These are phyloP conservation scores for Phaeodactylum tricornutum DNA, from an alignment of 108 stramenopile genomes.

Conservation along the genomic window DNA sequence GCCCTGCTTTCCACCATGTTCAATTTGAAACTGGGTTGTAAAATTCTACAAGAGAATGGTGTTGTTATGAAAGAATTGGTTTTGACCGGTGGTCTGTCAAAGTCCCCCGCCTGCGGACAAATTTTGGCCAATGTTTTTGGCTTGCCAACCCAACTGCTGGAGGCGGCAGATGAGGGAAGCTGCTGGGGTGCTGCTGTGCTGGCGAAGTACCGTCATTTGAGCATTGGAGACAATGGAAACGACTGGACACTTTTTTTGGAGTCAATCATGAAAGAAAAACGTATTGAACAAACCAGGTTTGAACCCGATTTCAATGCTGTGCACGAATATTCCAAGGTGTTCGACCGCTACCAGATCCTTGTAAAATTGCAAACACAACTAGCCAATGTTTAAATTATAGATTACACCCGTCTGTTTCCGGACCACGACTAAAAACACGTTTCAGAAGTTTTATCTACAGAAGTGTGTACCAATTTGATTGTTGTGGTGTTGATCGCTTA, in stretches of 20 bases:
- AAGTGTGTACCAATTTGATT: neutral
- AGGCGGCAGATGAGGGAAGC: conserved; percentile 33
- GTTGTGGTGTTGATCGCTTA: neutral
- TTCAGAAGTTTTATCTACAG: no score
- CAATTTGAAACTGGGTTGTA: conserved; percentile 27
- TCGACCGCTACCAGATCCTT: conserved; percentile 3
- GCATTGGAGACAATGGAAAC: no score
- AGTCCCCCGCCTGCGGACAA: conserved; percentile 37
- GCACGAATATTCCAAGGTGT: neutral
- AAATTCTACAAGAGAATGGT: conserved; percentile 13
- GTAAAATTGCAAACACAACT: conserved; percentile 1
- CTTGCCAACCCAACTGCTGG: conserved; percentile 13
- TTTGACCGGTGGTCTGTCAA: conserved; percentile 30
- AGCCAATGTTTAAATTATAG: neutral
- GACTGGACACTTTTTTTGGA: conserved; percentile 6
- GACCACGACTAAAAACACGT: no score
- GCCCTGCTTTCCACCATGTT: conserved; percentile 33
- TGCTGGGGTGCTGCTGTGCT: conserved; percentile 35
- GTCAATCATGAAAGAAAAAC: neutral
- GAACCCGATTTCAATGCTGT: neutral
- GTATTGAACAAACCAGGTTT: neutral
- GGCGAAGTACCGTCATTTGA: conserved; percentile 15
- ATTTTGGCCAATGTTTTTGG: conserved; percentile 40
- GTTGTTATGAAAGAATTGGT: conserved; percentile 13
- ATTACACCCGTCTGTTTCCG: no score